A percentile compares a stretch with the other conserved stretches of the same genome.
Evolutionary conservation across 2,329 filamentous ascomycete species (phyloP).

Genomic region (Rhynchosporium secalis): DNA sequence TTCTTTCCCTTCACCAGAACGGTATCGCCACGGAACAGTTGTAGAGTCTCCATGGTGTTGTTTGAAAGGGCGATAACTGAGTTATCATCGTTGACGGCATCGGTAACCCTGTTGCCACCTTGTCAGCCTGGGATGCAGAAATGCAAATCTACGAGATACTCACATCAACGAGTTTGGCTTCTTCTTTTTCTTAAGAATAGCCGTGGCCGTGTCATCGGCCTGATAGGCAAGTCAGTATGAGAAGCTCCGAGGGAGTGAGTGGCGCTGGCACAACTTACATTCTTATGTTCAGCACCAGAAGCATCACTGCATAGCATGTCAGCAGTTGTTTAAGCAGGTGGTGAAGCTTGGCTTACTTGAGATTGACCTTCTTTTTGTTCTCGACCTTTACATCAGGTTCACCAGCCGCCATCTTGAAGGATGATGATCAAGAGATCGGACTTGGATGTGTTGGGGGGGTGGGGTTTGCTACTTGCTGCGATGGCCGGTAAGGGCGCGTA

Average conservation of each 20-base stretch:
- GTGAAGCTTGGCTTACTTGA: constrained; percentile 61
- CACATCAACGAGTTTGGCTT: constrained; percentile 99
- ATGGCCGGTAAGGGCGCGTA: constrained; percentile 13
- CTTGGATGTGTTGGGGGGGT: not conserved
- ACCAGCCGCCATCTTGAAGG: constrained; percentile 62
- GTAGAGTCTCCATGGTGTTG: constrained; percentile 97
- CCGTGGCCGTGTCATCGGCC: constrained; percentile 90
- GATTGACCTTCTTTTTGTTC: constrained; percentile 79
- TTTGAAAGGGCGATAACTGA: constrained; percentile 98
- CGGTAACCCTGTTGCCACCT: constrained; percentile 72
- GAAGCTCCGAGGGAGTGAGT: constrained; percentile 32
- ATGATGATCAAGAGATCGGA: constrained; percentile 20
- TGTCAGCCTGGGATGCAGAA: constrained; percentile 39
- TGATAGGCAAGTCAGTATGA: constrained; percentile 47
- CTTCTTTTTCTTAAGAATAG: constrained; percentile 99
- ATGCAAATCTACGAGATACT: constrained; percentile 41
- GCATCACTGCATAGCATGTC: constrained; percentile 65
- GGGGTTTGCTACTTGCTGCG: constrained; percentile 14
- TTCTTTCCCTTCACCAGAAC: constrained; percentile 99
- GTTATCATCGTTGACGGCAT: constrained; percentile 99
- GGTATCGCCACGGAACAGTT: constrained; percentile 98
- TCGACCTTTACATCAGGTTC: constrained; percentile 59
- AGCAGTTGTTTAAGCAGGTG: constrained; percentile 36
- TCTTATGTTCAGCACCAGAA: constrained; percentile 83
- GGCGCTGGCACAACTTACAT: constrained; percentile 55